A percentile compares a stretch with the other conserved stretches of the same genome.
These are phyloP conservation scores for Fusarium nurragi DNA, from an alignment of 2,329 filamentous ascomycete species.

Conservation along the genomic window DNA sequence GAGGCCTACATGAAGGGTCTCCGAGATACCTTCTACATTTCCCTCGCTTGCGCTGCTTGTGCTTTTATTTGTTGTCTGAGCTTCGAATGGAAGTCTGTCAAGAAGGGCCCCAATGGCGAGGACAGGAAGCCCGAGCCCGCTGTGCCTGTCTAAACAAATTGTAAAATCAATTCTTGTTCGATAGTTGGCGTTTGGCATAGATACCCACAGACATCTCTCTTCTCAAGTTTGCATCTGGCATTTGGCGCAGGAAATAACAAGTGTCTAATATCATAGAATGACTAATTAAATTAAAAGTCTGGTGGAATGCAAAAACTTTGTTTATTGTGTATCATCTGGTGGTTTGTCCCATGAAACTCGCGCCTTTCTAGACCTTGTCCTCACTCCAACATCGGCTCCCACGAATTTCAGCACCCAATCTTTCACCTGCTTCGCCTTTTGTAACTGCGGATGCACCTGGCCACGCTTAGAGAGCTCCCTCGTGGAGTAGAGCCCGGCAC, in stretches of 20 bases:
- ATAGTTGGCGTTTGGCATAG: slow-evolving; percentile 36
- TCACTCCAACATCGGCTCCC: slow-evolving; percentile 47
- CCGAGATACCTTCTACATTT: slow-evolving; percentile 62
- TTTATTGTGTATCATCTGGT: slow-evolving; percentile 54
- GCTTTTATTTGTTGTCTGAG: slow-evolving; percentile 57
- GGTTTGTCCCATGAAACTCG: slow-evolving; percentile 52
- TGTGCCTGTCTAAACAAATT: slow-evolving; percentile 34
- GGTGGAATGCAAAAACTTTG: background rate
- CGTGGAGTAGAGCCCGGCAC: slow-evolving; percentile 65
- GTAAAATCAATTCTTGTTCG: background rate
- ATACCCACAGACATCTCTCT: slow-evolving; percentile 43
- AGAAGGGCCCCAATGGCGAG: slow-evolving; percentile 51
- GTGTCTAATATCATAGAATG: slow-evolving; percentile 18
- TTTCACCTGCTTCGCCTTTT: slow-evolving; percentile 73
- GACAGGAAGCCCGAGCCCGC: slow-evolving; percentile 43
- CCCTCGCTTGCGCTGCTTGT: slow-evolving; percentile 57
- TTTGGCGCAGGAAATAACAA: slow-evolving; percentile 22
- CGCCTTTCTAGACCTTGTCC: slow-evolving; percentile 16
- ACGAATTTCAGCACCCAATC: slow-evolving; percentile 82
- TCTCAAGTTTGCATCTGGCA: slow-evolving; percentile 26
- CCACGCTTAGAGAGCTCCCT: slow-evolving; percentile 55
- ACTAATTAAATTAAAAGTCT: slow-evolving; percentile 5
- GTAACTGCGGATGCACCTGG: slow-evolving; percentile 60
- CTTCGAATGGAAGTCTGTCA: slow-evolving; percentile 64
- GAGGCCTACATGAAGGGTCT: slow-evolving; percentile 61